Conservation (phyloP, 2,329 filamentous ascomycete species). For the Geosmithia morbida region DNA sequence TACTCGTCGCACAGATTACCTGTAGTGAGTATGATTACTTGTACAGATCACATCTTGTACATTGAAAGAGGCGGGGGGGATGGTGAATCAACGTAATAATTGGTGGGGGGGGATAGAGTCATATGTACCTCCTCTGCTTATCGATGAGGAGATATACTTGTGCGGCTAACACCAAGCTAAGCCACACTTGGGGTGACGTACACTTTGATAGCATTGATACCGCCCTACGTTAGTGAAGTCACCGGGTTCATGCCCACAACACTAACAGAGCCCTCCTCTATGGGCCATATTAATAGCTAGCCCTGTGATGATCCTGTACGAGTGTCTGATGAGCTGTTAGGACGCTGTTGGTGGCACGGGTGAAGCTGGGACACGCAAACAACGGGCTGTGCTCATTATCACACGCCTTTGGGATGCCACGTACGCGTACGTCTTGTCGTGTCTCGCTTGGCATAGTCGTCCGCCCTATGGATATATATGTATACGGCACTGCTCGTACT, state of each 20-base stretch:
- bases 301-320: no score
- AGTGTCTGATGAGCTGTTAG: no score
- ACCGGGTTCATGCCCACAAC: no score
- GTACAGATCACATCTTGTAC: no score
- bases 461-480: no score
- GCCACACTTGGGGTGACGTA: background rate
- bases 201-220: background rate
- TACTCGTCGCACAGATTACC: no score
- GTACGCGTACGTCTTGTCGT: background rate
- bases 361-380: background rate
- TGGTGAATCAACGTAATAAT: background rate
- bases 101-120: background rate
- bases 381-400: background rate
- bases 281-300: no score
- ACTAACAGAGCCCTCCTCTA: no score
- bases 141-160: background rate
- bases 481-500: no score
- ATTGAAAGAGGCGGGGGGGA: no score
- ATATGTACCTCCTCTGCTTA: background rate
- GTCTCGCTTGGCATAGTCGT: background rate
- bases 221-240: no score
- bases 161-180: background rate
- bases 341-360: background rate
- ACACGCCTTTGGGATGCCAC: background rate
- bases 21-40: no score